Evolutionary conservation across 805 yeast genomes (phyloP).

Genomic region (Saccharomycopsis javanensis): DNA sequence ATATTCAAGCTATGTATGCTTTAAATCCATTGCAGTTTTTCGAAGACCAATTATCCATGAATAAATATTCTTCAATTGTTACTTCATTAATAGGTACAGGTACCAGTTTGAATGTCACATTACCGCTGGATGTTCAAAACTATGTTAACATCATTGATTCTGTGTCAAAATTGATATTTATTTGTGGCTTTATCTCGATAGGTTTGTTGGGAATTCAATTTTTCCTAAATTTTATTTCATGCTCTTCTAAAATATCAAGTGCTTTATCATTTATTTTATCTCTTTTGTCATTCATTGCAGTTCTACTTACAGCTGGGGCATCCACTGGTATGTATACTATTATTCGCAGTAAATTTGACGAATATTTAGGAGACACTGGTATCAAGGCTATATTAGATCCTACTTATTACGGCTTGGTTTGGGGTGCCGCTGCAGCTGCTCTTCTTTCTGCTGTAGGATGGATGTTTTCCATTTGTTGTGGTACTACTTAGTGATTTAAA

Average conservation of each 20-base stretch:
- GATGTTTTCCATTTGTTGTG: constrained; percentile 36
- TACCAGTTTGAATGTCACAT: constrained; percentile 23
- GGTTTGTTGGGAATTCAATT: constrained; percentile 33
- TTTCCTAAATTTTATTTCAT: constrained; percentile 36
- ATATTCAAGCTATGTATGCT: constrained; percentile 44
- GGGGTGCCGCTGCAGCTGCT: constrained; percentile 51
- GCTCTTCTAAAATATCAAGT: constrained; percentile 38
- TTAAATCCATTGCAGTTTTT: constrained; percentile 41
- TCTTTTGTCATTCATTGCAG: constrained; percentile 30
- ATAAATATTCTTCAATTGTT: constrained; percentile 20
- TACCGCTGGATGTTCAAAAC: constrained; percentile 46
- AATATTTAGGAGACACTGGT: constrained; percentile 40
- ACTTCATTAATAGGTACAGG: constrained; percentile 22
- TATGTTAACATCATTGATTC: constrained; percentile 37
- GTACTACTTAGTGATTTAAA: constrained; percentile 21
- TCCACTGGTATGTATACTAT: constrained; percentile 53
- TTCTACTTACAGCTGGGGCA: constrained; percentile 41
- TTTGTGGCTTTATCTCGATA: constrained; percentile 42
- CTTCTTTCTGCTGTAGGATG: constrained; percentile 33
- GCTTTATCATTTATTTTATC: constrained; percentile 37
- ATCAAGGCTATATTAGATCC: constrained; percentile 41
- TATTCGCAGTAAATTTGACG: constrained; percentile 42
- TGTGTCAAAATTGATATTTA: constrained; percentile 50
- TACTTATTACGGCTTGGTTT: constrained; percentile 46
- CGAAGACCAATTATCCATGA: constrained; percentile 22